phyloP scores from a whole-genome alignment of 345 rosid species.

The Pistacia integerrima region DNA sequence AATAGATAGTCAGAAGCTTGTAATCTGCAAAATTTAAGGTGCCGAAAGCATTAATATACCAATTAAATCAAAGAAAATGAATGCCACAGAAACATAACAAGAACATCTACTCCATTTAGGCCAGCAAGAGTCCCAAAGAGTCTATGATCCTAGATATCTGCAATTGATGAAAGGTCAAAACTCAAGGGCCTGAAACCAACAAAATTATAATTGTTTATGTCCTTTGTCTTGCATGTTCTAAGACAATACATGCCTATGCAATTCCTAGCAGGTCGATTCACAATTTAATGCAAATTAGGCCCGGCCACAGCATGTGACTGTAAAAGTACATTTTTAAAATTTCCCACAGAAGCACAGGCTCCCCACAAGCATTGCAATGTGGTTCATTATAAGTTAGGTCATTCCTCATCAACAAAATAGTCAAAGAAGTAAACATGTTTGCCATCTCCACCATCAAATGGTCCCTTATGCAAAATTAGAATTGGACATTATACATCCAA shows the following conservation, averaged over 20 bases:
- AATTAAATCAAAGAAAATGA: background rate
- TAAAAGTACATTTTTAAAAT: background rate
- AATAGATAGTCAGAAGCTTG: conserved; percentile 17
- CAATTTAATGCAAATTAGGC: background rate
- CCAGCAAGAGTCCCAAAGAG: background rate
- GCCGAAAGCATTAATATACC: background rate
- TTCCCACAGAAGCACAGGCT: background rate
- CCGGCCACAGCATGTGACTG: conserved; percentile 1
- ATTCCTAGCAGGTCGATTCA: background rate
- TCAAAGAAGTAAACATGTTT: background rate
- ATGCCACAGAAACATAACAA: background rate
- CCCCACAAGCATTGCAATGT: background rate
- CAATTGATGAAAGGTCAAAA: background rate
- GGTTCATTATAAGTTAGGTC: background rate
- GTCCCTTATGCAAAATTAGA: background rate
- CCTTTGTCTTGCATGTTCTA: background rate
- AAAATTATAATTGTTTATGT: background rate
- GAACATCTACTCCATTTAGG: background rate
- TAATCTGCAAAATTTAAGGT: conserved; percentile 27
- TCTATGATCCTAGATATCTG: background rate
- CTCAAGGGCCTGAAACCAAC: background rate
- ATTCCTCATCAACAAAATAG: background rate
- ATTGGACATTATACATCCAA: background rate
- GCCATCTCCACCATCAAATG: background rate
- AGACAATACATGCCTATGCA: background rate